These are phyloP conservation scores for Mortierella alpina DNA, from an alignment of 192 early-diverging fungal species.

Conservation along the genomic window DNA sequence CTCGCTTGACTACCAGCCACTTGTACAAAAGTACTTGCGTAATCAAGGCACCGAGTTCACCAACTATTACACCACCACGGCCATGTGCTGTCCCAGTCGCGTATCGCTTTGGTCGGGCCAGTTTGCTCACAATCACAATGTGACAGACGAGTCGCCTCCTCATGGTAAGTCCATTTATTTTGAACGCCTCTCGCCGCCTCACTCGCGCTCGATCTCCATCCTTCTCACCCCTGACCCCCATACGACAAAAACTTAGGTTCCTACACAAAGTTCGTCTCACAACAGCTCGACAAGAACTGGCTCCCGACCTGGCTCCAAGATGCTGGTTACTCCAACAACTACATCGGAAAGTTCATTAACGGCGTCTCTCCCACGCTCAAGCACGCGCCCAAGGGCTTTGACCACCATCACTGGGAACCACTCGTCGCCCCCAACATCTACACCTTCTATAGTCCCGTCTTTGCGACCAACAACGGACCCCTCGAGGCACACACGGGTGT, in stretches of 20 bases:
- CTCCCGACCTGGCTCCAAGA: conserved; percentile 43
- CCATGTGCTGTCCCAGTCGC: conserved; percentile 73
- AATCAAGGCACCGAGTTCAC: conserved; percentile 68
- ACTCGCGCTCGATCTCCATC: neutral
- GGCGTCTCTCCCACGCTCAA: conserved; percentile 49
- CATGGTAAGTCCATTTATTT: conserved; percentile 25
- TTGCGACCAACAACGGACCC: conserved; percentile 66
- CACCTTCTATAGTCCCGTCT: conserved; percentile 65
- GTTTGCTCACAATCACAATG: conserved; percentile 72
- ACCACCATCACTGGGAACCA: conserved; percentile 50
- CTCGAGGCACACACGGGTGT: conserved; percentile 58
- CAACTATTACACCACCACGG: conserved; percentile 72
- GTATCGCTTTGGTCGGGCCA: conserved; percentile 68
- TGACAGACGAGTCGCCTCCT: conserved; percentile 45
- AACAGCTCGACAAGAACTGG: conserved; percentile 44
- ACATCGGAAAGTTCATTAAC: conserved; percentile 78
- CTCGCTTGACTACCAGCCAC: conserved; percentile 69
- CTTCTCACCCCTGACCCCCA: neutral
- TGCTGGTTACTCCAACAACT: conserved; percentile 71
- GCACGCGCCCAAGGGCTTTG: conserved; percentile 56
- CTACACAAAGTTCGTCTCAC: conserved; percentile 48
- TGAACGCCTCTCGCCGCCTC: neutral
- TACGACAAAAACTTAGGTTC: conserved; percentile 15
- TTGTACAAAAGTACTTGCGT: conserved; percentile 69
- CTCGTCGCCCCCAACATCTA: conserved; percentile 70